Conservation (phyloP, 441 rosid species). For the Syzygium syzygioides region DNA sequence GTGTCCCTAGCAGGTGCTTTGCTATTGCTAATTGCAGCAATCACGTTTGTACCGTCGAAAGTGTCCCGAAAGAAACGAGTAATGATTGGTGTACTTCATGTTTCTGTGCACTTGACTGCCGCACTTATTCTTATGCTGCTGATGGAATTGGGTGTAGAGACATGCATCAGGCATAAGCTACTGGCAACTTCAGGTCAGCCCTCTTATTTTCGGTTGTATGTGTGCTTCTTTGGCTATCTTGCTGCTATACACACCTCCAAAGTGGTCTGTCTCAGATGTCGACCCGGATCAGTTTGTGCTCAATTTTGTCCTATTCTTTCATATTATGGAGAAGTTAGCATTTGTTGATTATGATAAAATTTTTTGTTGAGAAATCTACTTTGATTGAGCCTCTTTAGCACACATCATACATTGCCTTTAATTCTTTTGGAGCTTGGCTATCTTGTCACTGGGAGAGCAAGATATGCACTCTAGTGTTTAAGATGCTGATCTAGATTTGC, state of each 20-base stretch:
- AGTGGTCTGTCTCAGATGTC: neutral
- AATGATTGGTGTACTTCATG: conserved; percentile 82
- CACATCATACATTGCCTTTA: neutral
- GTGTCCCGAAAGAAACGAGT: conserved; percentile 73
- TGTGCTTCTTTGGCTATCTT: neutral
- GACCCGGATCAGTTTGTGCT: neutral
- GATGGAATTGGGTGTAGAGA: conserved; percentile 88
- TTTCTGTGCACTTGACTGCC: conserved; percentile 75
- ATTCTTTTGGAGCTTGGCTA: neutral
- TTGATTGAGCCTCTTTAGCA: neutral
- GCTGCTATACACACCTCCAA: neutral
- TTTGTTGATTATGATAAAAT: neutral
- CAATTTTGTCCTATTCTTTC: neutral
- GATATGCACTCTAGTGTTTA: neutral
- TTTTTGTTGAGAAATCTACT: neutral
- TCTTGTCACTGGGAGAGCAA: neutral
- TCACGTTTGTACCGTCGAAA: conserved; percentile 83
- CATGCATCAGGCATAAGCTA: conserved; percentile 80
- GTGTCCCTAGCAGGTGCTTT: conserved; percentile 72
- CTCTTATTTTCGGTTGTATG: neutral
- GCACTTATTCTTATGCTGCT: conserved; percentile 93
- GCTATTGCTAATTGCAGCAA: conserved; percentile 56
- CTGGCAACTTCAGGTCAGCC: conserved; percentile 87
- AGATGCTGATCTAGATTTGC: conserved; percentile 1
- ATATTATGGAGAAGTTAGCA: neutral